Base-by-base conservation (phyloP, 352 stramenopile species). In the Globisporangium sylvaticum region DNA sequence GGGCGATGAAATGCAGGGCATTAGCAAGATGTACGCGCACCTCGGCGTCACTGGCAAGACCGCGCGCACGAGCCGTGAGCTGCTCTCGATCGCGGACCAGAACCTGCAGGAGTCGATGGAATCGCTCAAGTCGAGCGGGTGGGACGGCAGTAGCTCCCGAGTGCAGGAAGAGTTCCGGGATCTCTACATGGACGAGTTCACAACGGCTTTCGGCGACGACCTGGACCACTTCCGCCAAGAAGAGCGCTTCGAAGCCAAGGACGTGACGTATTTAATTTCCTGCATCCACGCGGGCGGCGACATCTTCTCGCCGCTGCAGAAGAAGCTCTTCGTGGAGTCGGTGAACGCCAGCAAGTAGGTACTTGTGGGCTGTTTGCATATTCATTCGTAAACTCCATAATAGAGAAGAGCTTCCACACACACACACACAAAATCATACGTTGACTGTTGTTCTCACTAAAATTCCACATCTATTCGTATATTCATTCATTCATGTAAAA, bases 221-320 rank as follows among this genome's bases (percentile, higher is more conserved):
- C 66, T 96, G 54, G 80, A 96, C 68, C 74, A 87, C 63, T 94
- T 94, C 68, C 88, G 88, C 32, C 88, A 90, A 69, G 88, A 96
- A 68, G 87, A 94, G 64, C 75, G 79, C 71, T 96, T 96, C 68
- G 84, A 94, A 61, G 91, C 77, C 68, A 92, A 89, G 65, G 88
- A 96, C 72, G 88, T 96, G 69, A 80, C 74, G 52, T 94, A 92
- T 90, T 91, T 96, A 87, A 94, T 96, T 71, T 91, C 84, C 46
- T 91, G 86, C 67, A 94, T 96, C 68, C 81, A 93, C 58, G 77
- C 83, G 10, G 84, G 87, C 29, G 84, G 75, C 55, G 87, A 96
- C 73, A 75, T 94, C 56, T 94, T 94, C 69, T 81, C 86, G 27
- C 84, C 86, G 18, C 71, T 94, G 48, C 86, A 96, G 66, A 88